Evolutionary conservation across 257 asterid genomes (phyloP).

Genomic region (Coffea eugenioides): DNA sequence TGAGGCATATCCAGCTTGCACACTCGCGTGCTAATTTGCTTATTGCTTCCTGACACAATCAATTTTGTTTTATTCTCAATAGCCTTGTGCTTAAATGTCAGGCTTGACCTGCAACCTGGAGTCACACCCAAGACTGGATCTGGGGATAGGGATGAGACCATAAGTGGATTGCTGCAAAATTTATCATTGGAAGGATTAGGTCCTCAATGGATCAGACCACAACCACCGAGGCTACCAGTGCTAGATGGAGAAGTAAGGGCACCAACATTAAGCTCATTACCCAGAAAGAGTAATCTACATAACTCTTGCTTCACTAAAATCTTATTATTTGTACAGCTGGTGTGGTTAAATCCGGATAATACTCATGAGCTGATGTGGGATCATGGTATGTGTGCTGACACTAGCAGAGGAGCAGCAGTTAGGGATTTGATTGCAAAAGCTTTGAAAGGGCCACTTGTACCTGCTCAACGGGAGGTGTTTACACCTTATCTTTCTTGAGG

Average conservation of each 20-base stretch:
- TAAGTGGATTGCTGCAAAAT: conserved; percentile 61
- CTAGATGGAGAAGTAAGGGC: conserved; percentile 72
- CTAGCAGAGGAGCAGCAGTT: conserved; percentile 88
- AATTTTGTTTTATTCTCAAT: conserved; percentile 16
- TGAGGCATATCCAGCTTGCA: not conserved
- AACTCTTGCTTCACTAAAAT: conserved; percentile 2
- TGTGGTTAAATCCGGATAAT: conserved; percentile 86
- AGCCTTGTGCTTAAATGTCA: conserved; percentile 33
- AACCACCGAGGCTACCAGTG: conserved; percentile 86
- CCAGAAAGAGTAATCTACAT: not conserved
- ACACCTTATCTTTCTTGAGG: not conserved
- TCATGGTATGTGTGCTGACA: conserved; percentile 86
- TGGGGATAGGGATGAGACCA: conserved; percentile 75
- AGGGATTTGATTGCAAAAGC: conserved; percentile 91
- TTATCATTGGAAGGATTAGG: conserved; percentile 65
- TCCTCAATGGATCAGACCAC: conserved; percentile 89
- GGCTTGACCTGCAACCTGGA: conserved; percentile 86
- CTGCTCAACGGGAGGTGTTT: conserved; percentile 81
- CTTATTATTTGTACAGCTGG: conserved; percentile 50
- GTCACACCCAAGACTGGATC: conserved; percentile 74
- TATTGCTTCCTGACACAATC: conserved; percentile 3
- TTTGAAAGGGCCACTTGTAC: conserved; percentile 77
- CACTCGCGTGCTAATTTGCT: no score
- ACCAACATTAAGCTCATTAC: not conserved
- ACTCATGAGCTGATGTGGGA: conserved; percentile 91